Conservation (phyloP, 2,329 filamentous ascomycete genomes). For the Epicoccum sorghinum region DNA sequence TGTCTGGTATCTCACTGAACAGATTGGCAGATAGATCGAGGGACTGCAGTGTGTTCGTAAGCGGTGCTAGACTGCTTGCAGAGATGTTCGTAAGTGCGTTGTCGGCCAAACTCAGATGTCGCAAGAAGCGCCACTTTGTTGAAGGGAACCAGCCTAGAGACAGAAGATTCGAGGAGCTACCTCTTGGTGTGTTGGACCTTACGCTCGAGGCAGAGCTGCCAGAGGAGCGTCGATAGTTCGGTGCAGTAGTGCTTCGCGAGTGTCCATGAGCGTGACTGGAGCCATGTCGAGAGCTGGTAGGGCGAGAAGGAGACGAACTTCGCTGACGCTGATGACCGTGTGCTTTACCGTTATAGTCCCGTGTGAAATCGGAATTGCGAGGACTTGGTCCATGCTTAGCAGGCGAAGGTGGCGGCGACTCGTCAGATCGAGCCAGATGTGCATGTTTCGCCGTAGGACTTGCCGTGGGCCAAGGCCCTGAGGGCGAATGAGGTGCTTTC, state of each 20-base stretch:
- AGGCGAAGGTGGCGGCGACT: slow-evolving; percentile 61
- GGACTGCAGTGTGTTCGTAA: slow-evolving; percentile 88
- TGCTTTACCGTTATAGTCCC: slow-evolving; percentile 60
- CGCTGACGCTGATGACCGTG: slow-evolving; percentile 58
- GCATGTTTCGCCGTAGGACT: slow-evolving; percentile 69
- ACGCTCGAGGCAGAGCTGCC: slow-evolving; percentile 87
- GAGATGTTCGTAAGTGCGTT: slow-evolving; percentile 86
- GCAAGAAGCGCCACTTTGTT: slow-evolving; percentile 93
- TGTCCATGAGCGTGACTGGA: slow-evolving; percentile 69
- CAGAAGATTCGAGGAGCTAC: slow-evolving; percentile 80
- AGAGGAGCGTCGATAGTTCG: slow-evolving; percentile 85
- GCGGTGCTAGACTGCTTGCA: slow-evolving; percentile 74
- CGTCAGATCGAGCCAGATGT: slow-evolving; percentile 71
- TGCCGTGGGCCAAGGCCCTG: slow-evolving; percentile 68
- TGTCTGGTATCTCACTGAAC: slow-evolving; percentile 93
- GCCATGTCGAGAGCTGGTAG: slow-evolving; percentile 74
- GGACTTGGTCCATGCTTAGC: slow-evolving; percentile 57
- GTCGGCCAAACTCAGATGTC: slow-evolving; percentile 88
- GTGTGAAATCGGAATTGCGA: slow-evolving; percentile 56
- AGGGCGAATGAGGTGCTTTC: slow-evolving; percentile 82
- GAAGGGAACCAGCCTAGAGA: slow-evolving; percentile 74
- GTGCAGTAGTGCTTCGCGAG: slow-evolving; percentile 58
- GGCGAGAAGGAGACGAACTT: slow-evolving; percentile 82
- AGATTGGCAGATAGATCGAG: slow-evolving; percentile 92
- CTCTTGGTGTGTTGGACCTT: slow-evolving; percentile 60